phyloP scores from a whole-genome alignment of 23 red algal species.

The Gracilaria gracilis region DNA sequence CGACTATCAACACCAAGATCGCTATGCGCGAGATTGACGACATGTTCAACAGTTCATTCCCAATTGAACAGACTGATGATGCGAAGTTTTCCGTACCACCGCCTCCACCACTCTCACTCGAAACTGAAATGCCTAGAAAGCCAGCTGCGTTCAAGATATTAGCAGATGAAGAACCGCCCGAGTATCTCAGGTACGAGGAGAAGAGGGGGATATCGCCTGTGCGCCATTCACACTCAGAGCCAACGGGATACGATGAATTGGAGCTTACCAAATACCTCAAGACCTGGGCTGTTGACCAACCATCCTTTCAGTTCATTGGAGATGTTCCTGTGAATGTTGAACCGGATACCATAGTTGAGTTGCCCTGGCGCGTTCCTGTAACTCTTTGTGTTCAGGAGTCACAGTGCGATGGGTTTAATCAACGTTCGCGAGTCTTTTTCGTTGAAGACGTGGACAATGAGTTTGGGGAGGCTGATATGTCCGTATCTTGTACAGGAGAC shows the following conservation, averaged over 20 bases:
- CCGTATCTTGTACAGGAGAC: neutral
- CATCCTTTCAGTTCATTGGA: slow-evolving; percentile 37
- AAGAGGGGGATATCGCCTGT: neutral
- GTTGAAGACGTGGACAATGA: slow-evolving; percentile 57
- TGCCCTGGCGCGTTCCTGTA: slow-evolving; percentile 24
- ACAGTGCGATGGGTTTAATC: neutral
- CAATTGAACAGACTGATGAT: slow-evolving; percentile 50
- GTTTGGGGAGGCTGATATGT: neutral
- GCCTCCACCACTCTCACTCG: neutral
- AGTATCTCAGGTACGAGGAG: neutral
- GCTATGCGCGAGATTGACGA: slow-evolving; percentile 94
- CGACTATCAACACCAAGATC: slow-evolving; percentile 91
- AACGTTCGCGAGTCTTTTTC: slow-evolving; percentile 34
- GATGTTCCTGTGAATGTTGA: slow-evolving; percentile 13
- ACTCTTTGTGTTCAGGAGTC: slow-evolving; percentile 21
- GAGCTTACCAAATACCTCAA: slow-evolving; percentile 20
- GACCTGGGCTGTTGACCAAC: slow-evolving; percentile 30
- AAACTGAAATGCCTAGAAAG: neutral
- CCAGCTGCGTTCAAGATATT: neutral
- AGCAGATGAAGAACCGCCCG: neutral
- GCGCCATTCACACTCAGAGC: neutral
- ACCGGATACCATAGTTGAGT: slow-evolving; percentile 19
- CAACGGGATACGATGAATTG: neutral
- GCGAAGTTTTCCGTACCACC: neutral
- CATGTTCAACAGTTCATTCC: slow-evolving; percentile 90